Evolutionary conservation across 257 asterid genomes (phyloP), one percentile per base, ranked within the genome.

Genomic region (Anisodus tanguticus): DNA sequence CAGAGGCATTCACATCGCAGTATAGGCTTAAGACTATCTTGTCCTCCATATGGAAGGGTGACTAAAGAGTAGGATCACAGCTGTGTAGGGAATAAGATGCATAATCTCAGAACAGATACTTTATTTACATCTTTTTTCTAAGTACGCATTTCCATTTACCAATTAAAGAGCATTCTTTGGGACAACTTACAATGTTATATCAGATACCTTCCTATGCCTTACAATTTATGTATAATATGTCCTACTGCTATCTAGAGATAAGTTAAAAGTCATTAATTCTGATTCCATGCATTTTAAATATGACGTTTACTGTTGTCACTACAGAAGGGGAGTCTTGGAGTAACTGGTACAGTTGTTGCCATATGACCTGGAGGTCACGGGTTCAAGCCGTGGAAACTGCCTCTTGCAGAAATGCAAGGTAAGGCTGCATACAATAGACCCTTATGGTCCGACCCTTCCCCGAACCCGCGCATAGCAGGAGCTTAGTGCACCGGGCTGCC

Each of bases 81-180:
- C 45, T 51, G 49, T 35, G 4, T 31, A 53, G 82, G 49, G 22
- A 69, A 77, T 26, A 31, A 76, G 81, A 76, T 51, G n/a, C 47
- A 49, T 76, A 51, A 26, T 76, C 81, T 77, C 31, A 53, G 63
- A 26, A 53, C 22, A 53, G 26, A 51, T 76, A 76, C 26, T 77
- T 53, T 8, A 12, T 51, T 22, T 53, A 53, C 31, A 77, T 77
- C 82, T 77, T 71, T 71, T 47, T 45, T 26, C 49, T 26, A 77
- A 77, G 82, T 53, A 53, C 53, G 82, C 62, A 54, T 53, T 77
- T 77, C 47, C 82, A 31, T 77, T 77, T 53, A 77, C 64, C 31
- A 4, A 13, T 31, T 77, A 31, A 53, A 77, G 64, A 77, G 26
- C 64, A 3, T 37, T 77, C 16, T 31, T 77, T 53, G 49, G 82